Evolutionary conservation across 2,329 filamentous ascomycete genomes (phyloP).

Genomic region (Didymella keratinophila): DNA sequence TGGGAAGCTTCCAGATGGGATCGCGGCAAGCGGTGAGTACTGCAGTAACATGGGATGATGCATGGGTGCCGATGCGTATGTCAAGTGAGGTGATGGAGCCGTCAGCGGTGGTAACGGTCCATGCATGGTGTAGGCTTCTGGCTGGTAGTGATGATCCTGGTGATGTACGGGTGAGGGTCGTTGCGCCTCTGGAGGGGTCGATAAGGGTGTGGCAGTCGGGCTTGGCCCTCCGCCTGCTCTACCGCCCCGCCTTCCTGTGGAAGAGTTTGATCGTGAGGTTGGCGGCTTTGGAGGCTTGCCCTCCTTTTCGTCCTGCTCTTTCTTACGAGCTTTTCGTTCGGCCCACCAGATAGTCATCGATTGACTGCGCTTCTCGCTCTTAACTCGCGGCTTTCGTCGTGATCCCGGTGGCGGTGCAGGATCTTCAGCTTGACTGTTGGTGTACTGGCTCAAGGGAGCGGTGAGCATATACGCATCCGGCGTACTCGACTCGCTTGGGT

Average conservation of each 20-base stretch:
- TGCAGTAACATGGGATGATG: slow-evolving; percentile 39
- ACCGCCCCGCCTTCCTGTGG: slow-evolving; percentile 33
- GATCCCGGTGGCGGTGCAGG: slow-evolving; percentile 36
- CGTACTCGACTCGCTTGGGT: slow-evolving; percentile 35
- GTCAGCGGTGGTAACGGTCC: slow-evolving; percentile 27
- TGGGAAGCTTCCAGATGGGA: slow-evolving; percentile 33
- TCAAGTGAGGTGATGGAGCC: slow-evolving; percentile 32
- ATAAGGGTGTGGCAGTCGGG: slow-evolving; percentile 28
- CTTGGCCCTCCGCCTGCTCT: slow-evolving; percentile 30
- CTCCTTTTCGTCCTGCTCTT: slow-evolving; percentile 44
- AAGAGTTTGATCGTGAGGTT: slow-evolving; percentile 37
- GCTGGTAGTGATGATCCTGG: slow-evolving; percentile 28
- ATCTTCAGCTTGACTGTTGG: slow-evolving; percentile 39
- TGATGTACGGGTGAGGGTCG: slow-evolving; percentile 31
- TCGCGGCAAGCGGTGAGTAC: slow-evolving; percentile 38
- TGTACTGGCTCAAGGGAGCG: slow-evolving; percentile 45
- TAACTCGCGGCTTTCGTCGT: slow-evolving; percentile 50
- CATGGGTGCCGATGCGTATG: slow-evolving; percentile 30
- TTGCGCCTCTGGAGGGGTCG: slow-evolving; percentile 27
- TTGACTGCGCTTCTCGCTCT: slow-evolving; percentile 55
- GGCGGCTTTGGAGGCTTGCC: slow-evolving; percentile 32
- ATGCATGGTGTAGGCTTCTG: slow-evolving; percentile 32
- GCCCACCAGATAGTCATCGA: slow-evolving; percentile 59
- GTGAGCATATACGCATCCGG: slow-evolving; percentile 49
- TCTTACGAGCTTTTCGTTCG: slow-evolving; percentile 51